Percentiles rank a stretch among this genome's conserved stretches.
Conservation (phyloP, 495 filamentous ascomycete species). For the Tuber brumale region DNA sequence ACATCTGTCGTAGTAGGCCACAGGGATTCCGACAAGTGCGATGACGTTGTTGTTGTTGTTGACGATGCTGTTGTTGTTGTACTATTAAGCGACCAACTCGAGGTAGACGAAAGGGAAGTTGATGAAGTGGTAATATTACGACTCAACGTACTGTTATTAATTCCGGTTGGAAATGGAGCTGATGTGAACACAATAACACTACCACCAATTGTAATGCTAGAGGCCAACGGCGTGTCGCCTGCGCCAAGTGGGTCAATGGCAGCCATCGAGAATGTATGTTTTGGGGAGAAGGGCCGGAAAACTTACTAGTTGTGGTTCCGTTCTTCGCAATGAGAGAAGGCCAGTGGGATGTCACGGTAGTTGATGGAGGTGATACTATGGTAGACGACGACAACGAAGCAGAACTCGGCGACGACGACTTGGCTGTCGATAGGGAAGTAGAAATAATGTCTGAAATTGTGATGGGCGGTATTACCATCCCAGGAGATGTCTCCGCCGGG, state of each 20-base stretch:
- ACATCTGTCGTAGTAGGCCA: conserved; percentile 16
- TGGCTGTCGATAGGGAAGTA: conserved; percentile 12
- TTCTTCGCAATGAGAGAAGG: conserved; percentile 16
- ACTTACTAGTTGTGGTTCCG: conserved; percentile 32
- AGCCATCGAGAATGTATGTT: background rate
- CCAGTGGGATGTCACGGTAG: conserved; percentile 34
- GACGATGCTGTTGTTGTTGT: conserved; percentile 17
- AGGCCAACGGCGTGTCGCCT: conserved; percentile 21
- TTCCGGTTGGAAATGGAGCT: conserved; percentile 12
- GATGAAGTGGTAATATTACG: conserved; percentile 15
- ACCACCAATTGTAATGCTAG: conserved; percentile 27
- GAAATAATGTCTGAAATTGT: conserved; percentile 10
- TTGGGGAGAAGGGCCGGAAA: background rate
- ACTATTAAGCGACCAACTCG: conserved; percentile 15
- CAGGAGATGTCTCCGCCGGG: conserved; percentile 33
- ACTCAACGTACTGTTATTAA: conserved; percentile 16
- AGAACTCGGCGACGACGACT: conserved; percentile 19
- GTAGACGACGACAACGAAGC: background rate
- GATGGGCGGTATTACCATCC: conserved; percentile 21
- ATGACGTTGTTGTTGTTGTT: conserved; percentile 1
- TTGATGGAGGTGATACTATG: conserved; percentile 11
- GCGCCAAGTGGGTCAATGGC: conserved; percentile 18
- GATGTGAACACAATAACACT: conserved; percentile 27
- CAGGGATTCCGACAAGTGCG: conserved; percentile 9
- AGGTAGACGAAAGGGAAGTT: conserved; percentile 13